A percentile compares a stretch with the other conserved stretches of the same genome.
Conservation (phyloP, 345 rosid species). For the Salix purpurea region DNA sequence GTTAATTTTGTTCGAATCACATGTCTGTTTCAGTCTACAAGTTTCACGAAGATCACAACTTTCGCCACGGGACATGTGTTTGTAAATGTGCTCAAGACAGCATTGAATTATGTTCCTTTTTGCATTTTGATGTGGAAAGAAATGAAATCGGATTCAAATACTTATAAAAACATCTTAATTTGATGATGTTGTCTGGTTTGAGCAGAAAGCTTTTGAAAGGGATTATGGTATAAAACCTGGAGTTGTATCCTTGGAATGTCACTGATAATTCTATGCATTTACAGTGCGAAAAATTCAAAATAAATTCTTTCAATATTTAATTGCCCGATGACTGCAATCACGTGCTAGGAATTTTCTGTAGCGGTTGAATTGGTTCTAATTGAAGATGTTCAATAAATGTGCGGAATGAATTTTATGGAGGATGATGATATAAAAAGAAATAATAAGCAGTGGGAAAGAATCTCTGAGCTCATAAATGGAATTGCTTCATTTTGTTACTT, state of each 20-base stretch:
- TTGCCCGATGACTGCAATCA: not conserved
- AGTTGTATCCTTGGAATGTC: not conserved
- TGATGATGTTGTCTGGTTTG: not conserved
- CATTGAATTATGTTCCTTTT: not conserved
- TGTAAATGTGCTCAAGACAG: not conserved
- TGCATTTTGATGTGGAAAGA: not conserved
- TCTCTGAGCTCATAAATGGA: not conserved
- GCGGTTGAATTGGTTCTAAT: not conserved
- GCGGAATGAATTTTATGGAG: not conserved
- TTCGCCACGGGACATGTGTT: not conserved
- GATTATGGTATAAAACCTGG: not conserved
- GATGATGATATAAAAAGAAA: not conserved
- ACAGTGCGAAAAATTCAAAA: not conserved
- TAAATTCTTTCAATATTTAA: not conserved
- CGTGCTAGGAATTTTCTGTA: not conserved
- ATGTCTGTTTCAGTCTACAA: not conserved
- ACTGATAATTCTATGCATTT: not conserved
- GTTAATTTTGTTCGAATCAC: not conserved
- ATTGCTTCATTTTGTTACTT: not conserved
- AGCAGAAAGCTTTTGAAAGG: not conserved
- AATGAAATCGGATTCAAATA: not conserved
- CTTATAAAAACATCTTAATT: not conserved
- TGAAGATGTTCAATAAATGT: not conserved
- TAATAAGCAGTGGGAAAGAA: not conserved
- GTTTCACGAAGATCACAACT: not conserved